Evolutionary conservation across 176 grass and related monocot genomes (phyloP).

Genomic region (Aegilops sharonensis): DNA sequence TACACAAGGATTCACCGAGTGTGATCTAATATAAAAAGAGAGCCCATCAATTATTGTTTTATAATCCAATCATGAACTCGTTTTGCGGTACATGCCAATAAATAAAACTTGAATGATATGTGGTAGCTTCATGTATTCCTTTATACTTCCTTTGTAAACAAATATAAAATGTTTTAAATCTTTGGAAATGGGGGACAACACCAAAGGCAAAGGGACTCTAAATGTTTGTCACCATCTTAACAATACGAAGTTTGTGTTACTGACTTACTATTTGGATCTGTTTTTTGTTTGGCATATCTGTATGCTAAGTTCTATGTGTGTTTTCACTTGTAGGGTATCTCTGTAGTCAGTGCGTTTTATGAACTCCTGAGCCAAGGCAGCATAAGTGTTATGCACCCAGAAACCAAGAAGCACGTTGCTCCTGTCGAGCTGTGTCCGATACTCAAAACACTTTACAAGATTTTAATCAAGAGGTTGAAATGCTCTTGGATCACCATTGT

Average conservation of each 20-base stretch:
- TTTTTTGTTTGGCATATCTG: not conserved
- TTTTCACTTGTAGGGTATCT: slow-evolving; percentile 64
- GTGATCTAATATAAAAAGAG: too few relatives aligned
- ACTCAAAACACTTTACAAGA: slow-evolving; percentile 86
- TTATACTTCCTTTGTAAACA: too few relatives aligned
- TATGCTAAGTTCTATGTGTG: slow-evolving; percentile 15
- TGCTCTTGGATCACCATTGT: not conserved
- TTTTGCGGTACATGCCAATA: too few relatives aligned
- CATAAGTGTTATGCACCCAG: slow-evolving; percentile 80
- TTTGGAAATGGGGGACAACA: slow-evolving; percentile 89
- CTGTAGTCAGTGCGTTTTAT: slow-evolving; percentile 79
- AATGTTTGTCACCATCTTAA: slow-evolving; percentile 48
- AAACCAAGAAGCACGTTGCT: slow-evolving; percentile 71
- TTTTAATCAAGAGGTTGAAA: slow-evolving; percentile 80
- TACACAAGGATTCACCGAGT: too few relatives aligned
- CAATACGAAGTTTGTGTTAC: not conserved
- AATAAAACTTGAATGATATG: too few relatives aligned
- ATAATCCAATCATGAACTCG: too few relatives aligned
- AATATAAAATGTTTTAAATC: not conserved
- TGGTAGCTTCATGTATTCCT: too few relatives aligned
- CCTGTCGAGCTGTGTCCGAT: slow-evolving; percentile 91
- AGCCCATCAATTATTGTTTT: too few relatives aligned
- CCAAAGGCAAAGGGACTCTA: slow-evolving; percentile 91
- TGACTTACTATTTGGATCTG: not conserved
- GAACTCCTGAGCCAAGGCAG: slow-evolving; percentile 80